phyloP scores from a whole-genome alignment of 768 basidiomycete species.

The Mycena venus region DNA sequence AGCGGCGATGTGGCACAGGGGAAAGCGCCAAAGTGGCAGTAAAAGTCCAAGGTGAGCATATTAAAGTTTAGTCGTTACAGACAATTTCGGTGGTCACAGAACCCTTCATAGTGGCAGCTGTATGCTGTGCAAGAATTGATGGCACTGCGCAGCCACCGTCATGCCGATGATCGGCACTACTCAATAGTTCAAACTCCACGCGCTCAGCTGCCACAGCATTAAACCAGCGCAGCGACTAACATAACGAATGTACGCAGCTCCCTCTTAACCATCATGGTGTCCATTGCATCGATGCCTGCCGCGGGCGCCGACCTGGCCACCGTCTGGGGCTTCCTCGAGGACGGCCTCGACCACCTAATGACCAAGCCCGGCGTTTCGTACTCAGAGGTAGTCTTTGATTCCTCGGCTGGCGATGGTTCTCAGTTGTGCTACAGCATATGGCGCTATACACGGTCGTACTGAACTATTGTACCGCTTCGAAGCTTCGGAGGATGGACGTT shows the following conservation, averaged over 20 bases:
- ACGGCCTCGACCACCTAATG: constrained; percentile 93
- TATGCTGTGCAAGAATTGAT: too few species aligned
- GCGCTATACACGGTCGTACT: constrained; percentile 93
- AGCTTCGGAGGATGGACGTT: constrained; percentile 80
- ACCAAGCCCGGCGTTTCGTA: constrained; percentile 91
- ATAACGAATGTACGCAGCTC: too few species aligned
- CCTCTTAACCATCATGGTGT: constrained; percentile 46
- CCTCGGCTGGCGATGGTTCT: neutral
- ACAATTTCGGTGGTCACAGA: neutral
- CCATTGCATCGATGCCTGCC: constrained; percentile 72
- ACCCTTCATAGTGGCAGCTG: too few species aligned
- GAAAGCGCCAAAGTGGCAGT: too few species aligned
- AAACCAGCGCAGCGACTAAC: too few species aligned
- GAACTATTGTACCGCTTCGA: constrained; percentile 96
- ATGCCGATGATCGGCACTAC: too few species aligned
- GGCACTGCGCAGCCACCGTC: too few species aligned
- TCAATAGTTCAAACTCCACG: too few species aligned
- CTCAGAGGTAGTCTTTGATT: constrained; percentile 60
- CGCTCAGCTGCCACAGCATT: too few species aligned
- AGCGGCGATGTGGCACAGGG: too few species aligned
- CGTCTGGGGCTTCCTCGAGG: constrained; percentile 91
- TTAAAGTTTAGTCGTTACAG: constrained; percentile 66
- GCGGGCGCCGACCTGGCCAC: constrained; percentile 70
- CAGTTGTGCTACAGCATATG: constrained; percentile 78
- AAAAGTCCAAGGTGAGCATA: too few species aligned